These are phyloP conservation scores for Alternaria ventricosa DNA, from an alignment of 2,329 filamentous ascomycete genomes.

Conservation along the genomic window DNA sequence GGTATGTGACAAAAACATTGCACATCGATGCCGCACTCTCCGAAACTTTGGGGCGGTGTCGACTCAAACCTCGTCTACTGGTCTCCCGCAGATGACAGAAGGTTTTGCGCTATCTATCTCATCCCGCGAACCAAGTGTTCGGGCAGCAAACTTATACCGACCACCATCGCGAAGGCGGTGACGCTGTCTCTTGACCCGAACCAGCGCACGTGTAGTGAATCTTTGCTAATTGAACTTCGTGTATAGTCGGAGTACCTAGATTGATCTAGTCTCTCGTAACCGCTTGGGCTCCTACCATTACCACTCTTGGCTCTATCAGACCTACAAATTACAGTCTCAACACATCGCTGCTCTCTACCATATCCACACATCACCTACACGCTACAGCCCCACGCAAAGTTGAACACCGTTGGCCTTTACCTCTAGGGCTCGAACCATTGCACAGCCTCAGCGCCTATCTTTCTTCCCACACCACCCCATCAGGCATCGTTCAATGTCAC, in stretches of 20 bases:
- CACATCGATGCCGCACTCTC: not conserved
- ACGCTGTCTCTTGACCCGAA: not conserved
- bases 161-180: not conserved
- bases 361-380: not conserved
- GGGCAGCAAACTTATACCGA: not conserved
- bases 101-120: not conserved
- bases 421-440: not conserved
- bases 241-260: not conserved
- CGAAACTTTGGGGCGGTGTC: constrained; percentile 17
- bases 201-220: not conserved
- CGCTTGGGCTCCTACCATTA: not conserved
- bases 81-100: not conserved
- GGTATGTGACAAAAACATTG: constrained; percentile 17
- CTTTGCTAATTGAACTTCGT: constrained; percentile 1
- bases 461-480: not conserved
- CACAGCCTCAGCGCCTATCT: not conserved
- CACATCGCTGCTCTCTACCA: not conserved
- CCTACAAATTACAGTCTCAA: not conserved
- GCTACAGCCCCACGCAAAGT: not conserved
- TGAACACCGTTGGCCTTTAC: not conserved
- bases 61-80: constrained; percentile 8
- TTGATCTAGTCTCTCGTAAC: not conserved
- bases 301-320: not conserved
- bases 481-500: not conserved
- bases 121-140: constrained; percentile 2